Evolutionary conservation across 108 stramenopile genomes (phyloP), one percentile per base, ranked within the genome.

Genomic region (Cyclotella atomus): DNA sequence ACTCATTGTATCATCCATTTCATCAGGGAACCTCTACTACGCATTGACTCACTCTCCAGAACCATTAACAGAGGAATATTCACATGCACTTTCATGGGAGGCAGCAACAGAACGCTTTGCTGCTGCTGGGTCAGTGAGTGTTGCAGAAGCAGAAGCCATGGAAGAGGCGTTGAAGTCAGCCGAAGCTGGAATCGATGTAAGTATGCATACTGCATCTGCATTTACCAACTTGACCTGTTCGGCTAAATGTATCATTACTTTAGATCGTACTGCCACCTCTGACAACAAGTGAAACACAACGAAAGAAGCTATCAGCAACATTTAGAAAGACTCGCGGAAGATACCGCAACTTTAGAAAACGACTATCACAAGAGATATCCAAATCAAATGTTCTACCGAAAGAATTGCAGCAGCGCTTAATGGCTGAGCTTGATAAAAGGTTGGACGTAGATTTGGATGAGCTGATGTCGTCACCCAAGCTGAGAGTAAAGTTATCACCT

Each of bases 1-100:
- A 16, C 23, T 29, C 19, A 7, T 28, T 43, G 0, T 9, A 1
- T 65, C 41, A 7, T 19, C 30, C 7, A 21, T 33, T 41, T 62
- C 7, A 14, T 23, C 27, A 84, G 86, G 86, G 50, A 88, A 91
- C 71, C 86, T 92, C n/a, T 88, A 88, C 75, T 93, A 88, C 56
- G 95, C 95, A 23, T 68, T 96, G 59, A 84, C 88, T 9, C 91
- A 96, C 79, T 63, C 84, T 35, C 95, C 95, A 28, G 89, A 90
- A 73, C 91, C 90, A 21, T 69, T 96, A 19, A 77, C 84, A 1
- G 84, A 89, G 34, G 85, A 90, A 41, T 79, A 86, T 28, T 82
- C 78, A 7, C 66, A 83, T 65, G 84, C 83, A 21, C 76, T 96
- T 12, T 83, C 86, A 32, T 96, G 95, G 95, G 91, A 91, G 72